These are phyloP conservation scores for Eucalyptus albens DNA, from an alignment of 345 rosid species.

Conservation along the genomic window DNA sequence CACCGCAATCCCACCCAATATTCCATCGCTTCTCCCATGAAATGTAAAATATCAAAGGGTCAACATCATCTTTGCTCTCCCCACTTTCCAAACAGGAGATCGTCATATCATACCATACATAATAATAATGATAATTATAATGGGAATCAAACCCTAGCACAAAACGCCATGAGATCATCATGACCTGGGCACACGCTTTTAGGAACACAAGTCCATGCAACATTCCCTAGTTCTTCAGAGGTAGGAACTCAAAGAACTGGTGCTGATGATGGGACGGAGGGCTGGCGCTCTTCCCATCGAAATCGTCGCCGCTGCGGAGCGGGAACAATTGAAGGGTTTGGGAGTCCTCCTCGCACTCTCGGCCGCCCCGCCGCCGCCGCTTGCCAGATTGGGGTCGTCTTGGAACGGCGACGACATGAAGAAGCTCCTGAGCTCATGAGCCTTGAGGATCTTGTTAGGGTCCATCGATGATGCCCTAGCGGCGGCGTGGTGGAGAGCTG, in stretches of 20 bases:
- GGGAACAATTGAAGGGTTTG: constrained; percentile 75
- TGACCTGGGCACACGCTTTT: not conserved
- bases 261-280: constrained; percentile 1
- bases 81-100: constrained; percentile 14
- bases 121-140: not conserved
- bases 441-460: not conserved
- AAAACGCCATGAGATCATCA: not conserved
- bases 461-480: not conserved
- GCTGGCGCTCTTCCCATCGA: constrained; percentile 3
- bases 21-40: constrained; percentile 5
- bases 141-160: not conserved
- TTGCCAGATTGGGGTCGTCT: not conserved
- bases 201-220: not conserved
- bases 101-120: not conserved
- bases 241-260: constrained; percentile 79
- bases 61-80: constrained; percentile 5
- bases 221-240: constrained; percentile 37
- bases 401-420: not conserved
- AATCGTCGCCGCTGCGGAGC: constrained; percentile 19
- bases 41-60: constrained; percentile 15
- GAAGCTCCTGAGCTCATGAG: constrained; percentile 16
- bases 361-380: not conserved
- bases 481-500: not conserved
- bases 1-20: not conserved
- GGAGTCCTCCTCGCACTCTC: constrained; percentile 6